Base-by-base conservation (phyloP, 306 rosid species). In the Vigna mungo region DNA sequence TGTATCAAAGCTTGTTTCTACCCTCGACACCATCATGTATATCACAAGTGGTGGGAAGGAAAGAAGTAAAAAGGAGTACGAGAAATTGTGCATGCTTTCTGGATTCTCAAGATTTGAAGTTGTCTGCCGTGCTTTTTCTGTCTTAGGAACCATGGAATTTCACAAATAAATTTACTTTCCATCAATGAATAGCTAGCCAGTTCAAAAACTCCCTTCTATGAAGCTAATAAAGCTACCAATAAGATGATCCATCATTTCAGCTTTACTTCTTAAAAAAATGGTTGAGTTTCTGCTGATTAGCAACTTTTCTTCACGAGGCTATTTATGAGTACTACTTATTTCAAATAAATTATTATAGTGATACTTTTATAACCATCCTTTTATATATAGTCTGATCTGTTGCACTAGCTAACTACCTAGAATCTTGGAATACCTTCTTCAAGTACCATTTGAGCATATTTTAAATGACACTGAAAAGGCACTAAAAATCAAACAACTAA, bases 61-160 rank as follows among this genome's bases (percentile, higher is more conserved):
- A 11, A 70, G 75, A 70, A 70, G 32, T 16, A n/a, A 16, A 2
- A 51, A 70, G 2, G 32, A 70, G 18, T 51, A 30, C 2, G 6
- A 49, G 48, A 9, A n/a, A n/a, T 51, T 70, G 47, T 70, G 17
- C 62, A 70, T n/a, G 62, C 62, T 70, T 32, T 51, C 74, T 27
- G 60, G 74, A 48, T 49, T 69, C 32, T 49, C 74, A 30, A 30
- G n/a, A 27, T 68, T 68, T 27, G 6, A 48, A 25, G 41, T 68
- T 46, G 56, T 7, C 2, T 68, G 8, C 0, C 21, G 12, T 23
- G 56, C 41, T 0, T 44, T 69, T 25, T 16, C n/a, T 15, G 46
- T 27, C 46, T 7, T 49, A 6, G 74, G 60, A 69, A 9, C 51
- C n/a, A 27, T 48, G 0, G 46, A 69, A 49, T 69, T 69, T 49